Evolutionary conservation across 2,329 filamentous ascomycete species (phyloP), one percentile per base, ranked within the genome.

Genomic region (Ambrosiella beaveri): DNA sequence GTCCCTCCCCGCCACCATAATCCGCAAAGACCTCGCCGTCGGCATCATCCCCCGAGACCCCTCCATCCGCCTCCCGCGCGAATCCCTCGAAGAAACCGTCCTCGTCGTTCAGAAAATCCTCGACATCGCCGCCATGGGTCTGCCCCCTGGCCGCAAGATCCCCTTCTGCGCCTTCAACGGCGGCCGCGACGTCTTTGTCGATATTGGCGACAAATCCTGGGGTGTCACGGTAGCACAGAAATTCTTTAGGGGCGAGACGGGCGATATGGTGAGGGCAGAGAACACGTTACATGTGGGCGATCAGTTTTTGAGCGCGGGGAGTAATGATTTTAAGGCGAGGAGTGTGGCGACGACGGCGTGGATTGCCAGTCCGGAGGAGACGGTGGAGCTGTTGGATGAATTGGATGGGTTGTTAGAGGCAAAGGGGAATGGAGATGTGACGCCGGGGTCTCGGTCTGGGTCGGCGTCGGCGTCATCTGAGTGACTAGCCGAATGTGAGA

Each of bases 91-190:
- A 69, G 93, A 98, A 72, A 96, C 91, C 0, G 93, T 98, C 0
- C 76, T 98, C 9, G 88, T 95, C 1, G 88, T 93, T 15, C 91
- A 97, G 70, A 91, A 94, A 68, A 89, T 88, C 54, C 77, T 98
- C 3, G 91, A 97, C 70, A 79, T 90, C 0, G 85, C 85, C 37
- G 85, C 85, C 69, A 77, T 63, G 65, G 69, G 69, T 9, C 68
- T 65, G 19, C 65, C 66, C 1, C 63, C 64, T 6, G 66, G 64
- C 45, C 63, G 63, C 45, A 56, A 61, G n/a, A 60, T 98, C 38
- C 93, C 93, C 0, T 98, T 97, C 67, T 98, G 93, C 68, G 93
- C 93, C 19, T 98, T 98, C 75, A 98, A 98, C 69, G 93, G 91
- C 57, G 93, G 93, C 9, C 91, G 93, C 62, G 93, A 98, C 68